Evolutionary conservation across 2,329 filamentous ascomycete genomes (phyloP).

Genomic region (Trichoderma pleuroti): DNA sequence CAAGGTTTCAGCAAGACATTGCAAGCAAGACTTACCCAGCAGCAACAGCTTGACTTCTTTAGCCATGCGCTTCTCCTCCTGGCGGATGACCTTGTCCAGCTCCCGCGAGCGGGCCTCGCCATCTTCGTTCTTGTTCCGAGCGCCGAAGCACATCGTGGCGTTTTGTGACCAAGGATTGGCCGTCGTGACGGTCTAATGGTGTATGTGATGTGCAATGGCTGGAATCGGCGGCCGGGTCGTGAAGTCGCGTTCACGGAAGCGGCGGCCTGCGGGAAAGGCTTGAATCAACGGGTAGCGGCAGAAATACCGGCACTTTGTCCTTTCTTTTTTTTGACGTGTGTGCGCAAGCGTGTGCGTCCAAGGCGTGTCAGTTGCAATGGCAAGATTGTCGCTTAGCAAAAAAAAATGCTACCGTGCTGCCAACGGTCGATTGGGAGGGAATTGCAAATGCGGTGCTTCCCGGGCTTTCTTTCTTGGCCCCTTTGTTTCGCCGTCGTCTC

Average conservation of each 20-base stretch:
- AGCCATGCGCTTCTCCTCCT: conserved; percentile 81
- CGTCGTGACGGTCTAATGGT: background rate
- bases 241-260: conserved; percentile 7
- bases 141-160: conserved; percentile 61
- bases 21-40: conserved; percentile 58
- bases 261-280: background rate
- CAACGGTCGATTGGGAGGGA: background rate
- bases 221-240: background rate
- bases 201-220: background rate
- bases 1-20: background rate
- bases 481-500: conserved; percentile 11
- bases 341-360: background rate
- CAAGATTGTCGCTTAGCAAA: background rate
- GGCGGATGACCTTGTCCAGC: conserved; percentile 80
- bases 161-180: background rate
- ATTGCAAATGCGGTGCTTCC: conserved; percentile 14
- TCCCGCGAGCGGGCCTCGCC: conserved; percentile 61
- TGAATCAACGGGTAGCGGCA: background rate
- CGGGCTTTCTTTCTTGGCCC: background rate
- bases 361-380: background rate
- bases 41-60: conserved; percentile 92
- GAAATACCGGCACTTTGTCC: background rate
- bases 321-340: background rate
- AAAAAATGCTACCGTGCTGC: background rate
- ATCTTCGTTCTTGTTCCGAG: conserved; percentile 48